Conservation (phyloP, 129 eudicot genomes). For the Helianthus tuberosus region DNA sequence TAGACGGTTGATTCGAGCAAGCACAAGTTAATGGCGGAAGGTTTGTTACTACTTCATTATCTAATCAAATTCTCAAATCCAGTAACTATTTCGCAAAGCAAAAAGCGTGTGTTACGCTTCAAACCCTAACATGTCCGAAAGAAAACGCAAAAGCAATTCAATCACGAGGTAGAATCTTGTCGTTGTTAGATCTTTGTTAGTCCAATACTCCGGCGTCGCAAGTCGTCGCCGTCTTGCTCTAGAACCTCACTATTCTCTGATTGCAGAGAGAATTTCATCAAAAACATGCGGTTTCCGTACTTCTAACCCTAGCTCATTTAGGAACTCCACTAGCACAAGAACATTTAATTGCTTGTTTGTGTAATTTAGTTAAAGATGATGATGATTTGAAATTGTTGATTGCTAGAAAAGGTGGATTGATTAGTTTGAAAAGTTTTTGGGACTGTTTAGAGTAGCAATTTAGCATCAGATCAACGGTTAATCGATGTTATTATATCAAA, state of each 20-base stretch:
- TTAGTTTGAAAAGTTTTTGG: conserved; percentile 53
- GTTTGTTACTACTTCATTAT: conserved; percentile 48
- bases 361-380: conserved; percentile 48
- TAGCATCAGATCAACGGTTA: conserved; percentile 55
- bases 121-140: conserved; percentile 43
- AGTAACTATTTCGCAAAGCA: conserved; percentile 59
- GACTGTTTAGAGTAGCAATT: conserved; percentile 47
- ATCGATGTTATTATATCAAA: conserved; percentile 39
- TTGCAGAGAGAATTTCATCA: conserved; percentile 42
- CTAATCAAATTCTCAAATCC: conserved; percentile 59
- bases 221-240: conserved; percentile 56
- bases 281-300: conserved; percentile 45
- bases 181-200: conserved; percentile 57
- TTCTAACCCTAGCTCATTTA: conserved; percentile 47
- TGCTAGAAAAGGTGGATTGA: conserved; percentile 61
- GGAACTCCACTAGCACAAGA: conserved; percentile 69
- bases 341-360: conserved; percentile 66
- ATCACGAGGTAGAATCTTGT: conserved; percentile 65
- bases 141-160: conserved; percentile 68
- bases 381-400: conserved; percentile 51
- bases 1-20: conserved; percentile 48
- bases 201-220: conserved; percentile 66
- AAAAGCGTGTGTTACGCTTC: too few species aligned
- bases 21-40: conserved; percentile 51
- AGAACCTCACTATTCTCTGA: conserved; percentile 53